Conservation (phyloP, 2,329 filamentous ascomycete species). For the Colletotrichum sp. region DNA sequence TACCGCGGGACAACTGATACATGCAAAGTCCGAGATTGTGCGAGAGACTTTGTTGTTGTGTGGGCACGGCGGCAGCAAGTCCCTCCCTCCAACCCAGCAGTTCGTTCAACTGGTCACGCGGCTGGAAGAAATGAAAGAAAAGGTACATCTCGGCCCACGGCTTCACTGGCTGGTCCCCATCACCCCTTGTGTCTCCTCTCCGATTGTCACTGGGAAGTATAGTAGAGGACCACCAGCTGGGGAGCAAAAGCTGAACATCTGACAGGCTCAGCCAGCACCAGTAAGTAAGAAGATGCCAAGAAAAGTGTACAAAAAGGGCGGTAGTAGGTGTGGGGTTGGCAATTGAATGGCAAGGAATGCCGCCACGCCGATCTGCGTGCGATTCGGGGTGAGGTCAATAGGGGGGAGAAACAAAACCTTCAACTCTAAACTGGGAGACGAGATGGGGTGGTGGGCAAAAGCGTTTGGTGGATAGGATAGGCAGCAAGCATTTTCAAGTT, state of each 20-base stretch:
- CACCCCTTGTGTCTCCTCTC: neutral
- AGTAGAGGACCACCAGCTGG: neutral
- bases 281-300: neutral
- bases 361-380: constrained; percentile 1
- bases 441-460: neutral
- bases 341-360: neutral
- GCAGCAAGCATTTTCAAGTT: neutral
- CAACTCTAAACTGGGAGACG: constrained; percentile 3
- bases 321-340: neutral
- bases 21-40: neutral
- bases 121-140: neutral
- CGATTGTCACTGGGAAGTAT: neutral
- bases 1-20: neutral
- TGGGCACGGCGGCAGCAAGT: neutral
- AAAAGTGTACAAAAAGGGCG: neutral
- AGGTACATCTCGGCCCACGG: neutral
- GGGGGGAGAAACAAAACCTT: neutral
- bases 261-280: neutral
- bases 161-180: neutral
- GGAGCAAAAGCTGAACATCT: neutral
- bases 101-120: neutral
- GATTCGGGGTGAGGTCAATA: neutral
- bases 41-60: neutral
- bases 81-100: neutral
- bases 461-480: neutral